Evolutionary conservation across 495 filamentous ascomycete genomes (phyloP), one percentile per base, ranked within the genome.

Genomic region (Xylona heveae): DNA sequence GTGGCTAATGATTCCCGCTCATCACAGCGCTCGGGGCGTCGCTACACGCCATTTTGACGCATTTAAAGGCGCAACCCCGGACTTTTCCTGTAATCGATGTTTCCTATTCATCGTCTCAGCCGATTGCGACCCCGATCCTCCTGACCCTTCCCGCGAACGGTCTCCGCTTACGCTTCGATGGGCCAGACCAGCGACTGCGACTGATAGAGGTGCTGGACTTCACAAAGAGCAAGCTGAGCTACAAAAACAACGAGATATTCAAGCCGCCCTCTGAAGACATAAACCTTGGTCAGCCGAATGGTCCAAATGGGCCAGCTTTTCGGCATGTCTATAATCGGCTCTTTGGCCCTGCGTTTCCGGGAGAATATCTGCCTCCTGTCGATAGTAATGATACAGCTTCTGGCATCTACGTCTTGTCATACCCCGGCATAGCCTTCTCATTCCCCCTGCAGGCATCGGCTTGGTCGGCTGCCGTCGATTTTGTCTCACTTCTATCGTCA

Each of bases 121-220:
- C 88, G 18, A 58, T 94, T 6, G 55, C 47, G n/a, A 60, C 68
- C 4, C 78, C 79, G 1, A 61, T 92, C 14, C 48, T 77, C 21
- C 45, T 97, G 19, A 62, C 58, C 23, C 66, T 94, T 7, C 78
- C 82, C 6, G 61, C 63, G 4, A 94, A 94, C 51, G 88, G 88
- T 13, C 42, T 97, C 17, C 78, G 85, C 8, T 54, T 95, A 30
- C 79, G 77, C 17, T 97, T 97, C 43, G 88, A 97, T 46, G 88
- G 85, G 0, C 72, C 81, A 2, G 82, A 93, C 43, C 88, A 97
- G 53, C 66, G 84, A 25, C 58, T 97, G 10, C 75, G 88, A 1
- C 51, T 97, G 30, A 79, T 97, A 44, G 88, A 97, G 50, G 64
- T 94, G 13, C 52, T 79, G 14, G 82, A 95, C 46, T 95, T 97